Percentiles rank a stretch among this genome's conserved stretches.
phyloP scores from a whole-genome alignment of 305 asterid species.

The Solanum aculeatissimum region DNA sequence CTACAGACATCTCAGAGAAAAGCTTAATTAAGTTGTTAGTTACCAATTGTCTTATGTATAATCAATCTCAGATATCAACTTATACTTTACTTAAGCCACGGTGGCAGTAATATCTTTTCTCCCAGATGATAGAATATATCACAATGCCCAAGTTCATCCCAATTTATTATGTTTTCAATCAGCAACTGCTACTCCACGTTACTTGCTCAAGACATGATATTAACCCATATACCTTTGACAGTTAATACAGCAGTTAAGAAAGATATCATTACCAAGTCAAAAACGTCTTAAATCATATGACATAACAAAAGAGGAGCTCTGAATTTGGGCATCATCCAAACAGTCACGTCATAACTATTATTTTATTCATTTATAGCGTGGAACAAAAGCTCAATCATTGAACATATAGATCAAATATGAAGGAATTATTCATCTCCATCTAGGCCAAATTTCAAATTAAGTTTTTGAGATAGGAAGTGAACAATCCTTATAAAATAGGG shows the following conservation, averaged over 20 bases:
- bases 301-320: background rate
- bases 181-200: background rate
- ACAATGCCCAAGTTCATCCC: background rate
- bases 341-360: background rate
- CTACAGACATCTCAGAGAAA: background rate
- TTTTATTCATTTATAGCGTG: background rate
- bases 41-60: background rate
- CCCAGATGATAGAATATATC: background rate
- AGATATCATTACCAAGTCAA: background rate
- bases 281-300: background rate
- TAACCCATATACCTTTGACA: background rate
- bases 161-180: background rate
- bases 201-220: background rate
- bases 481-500: background rate
- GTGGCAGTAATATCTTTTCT: background rate
- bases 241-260: background rate
- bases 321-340: background rate
- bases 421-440: background rate
- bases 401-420: background rate
- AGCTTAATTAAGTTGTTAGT: background rate
- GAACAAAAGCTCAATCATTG: background rate
- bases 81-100: background rate
- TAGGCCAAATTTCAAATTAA: background rate
- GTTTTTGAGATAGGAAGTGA: background rate
- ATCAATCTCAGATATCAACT: background rate